Base-by-base conservation (phyloP, 495 filamentous ascomycete genomes). In the Neurospora pannonica region DNA sequence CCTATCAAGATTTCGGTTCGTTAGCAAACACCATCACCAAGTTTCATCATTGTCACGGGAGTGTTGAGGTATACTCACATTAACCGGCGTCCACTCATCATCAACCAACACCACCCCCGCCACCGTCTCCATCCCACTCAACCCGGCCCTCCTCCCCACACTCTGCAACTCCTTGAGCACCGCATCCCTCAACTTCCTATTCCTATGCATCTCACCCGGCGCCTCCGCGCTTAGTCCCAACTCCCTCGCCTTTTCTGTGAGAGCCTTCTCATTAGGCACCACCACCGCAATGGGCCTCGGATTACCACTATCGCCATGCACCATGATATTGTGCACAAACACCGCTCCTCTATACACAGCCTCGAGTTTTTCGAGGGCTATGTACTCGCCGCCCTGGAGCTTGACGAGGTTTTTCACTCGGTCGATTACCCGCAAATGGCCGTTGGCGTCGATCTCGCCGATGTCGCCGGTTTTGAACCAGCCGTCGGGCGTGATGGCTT, bases 391-490 rank as follows among this genome's bases (percentile, higher is more conserved):
- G 46, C 87, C 85, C 76, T 87, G 85, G 76, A 89, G 87, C 87
- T 91, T 91, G 75, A 91, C 92, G 0, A 87, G 79, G 75, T 98
- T 97, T 89, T 98, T 98, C 76, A 93, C 88, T 74, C 95, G 94
- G 81, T 98, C 95, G 76, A 98, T 90, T 81, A 98, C 91, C 73
- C 88, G 86, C 81, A 97, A 89, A 77, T 95, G 92, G 75, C 95
- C 95, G 69, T 89, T 83, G 31, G 88, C 85, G 78, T 95, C 92
- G 40, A 98, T 83, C 34, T 87, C 86, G 78, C 89, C 91, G 43
- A 98, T 93, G 75, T 98, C 95, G 11, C 95, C 95, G 0, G 95
- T 97, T 60, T 89, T 88, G 87, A 97, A 97, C 95, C 95, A 98
- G 67, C 95, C 95, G 74, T 97, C 95, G 43, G 89, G 82, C 1